phyloP scores from a whole-genome alignment of 768 basidiomycete genomes.

The Leccinum barrowsii region DNA sequence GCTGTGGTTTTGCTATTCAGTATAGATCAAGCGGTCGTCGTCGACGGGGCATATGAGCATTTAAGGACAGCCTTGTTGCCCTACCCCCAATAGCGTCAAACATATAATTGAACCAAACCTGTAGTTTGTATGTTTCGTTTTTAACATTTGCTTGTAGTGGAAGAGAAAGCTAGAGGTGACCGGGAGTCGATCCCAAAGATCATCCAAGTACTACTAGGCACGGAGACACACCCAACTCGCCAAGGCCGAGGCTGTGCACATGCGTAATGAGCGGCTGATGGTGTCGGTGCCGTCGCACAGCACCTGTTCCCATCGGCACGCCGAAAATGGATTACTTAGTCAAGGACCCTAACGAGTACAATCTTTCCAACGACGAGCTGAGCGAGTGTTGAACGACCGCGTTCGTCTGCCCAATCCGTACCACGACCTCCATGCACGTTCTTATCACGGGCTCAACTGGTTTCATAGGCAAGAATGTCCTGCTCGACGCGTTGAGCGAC shows the following conservation, averaged over 20 bases:
- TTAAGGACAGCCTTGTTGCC: slow-evolving; percentile 47
- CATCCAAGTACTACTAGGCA: background rate
- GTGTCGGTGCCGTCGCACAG: background rate
- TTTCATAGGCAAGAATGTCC: slow-evolving; percentile 20
- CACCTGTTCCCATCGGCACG: background rate
- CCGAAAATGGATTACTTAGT: background rate
- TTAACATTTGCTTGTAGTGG: background rate
- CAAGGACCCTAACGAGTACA: background rate
- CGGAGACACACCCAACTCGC: background rate
- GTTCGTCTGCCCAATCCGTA: background rate
- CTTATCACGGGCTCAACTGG: slow-evolving; percentile 27
- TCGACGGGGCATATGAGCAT: slow-evolving; percentile 65
- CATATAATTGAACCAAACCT: slow-evolving; percentile 48
- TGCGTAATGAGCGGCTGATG: background rate
- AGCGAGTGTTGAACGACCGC: background rate
- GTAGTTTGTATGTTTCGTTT: slow-evolving; percentile 9
- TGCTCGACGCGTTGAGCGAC: slow-evolving; percentile 17
- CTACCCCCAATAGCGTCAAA: slow-evolving; percentile 52
- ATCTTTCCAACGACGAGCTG: background rate
- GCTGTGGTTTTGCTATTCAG: slow-evolving; percentile 80
- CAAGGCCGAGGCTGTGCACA: background rate
- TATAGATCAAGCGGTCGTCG: slow-evolving; percentile 69
- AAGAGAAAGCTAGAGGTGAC: background rate
- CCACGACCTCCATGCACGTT: slow-evolving; percentile 18
- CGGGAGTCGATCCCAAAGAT: background rate